Percentiles rank a stretch among this genome's conserved stretches.
These are phyloP conservation scores for Eutrema heterophyllum DNA, from an alignment of 345 rosid genomes.

Conservation along the genomic window DNA sequence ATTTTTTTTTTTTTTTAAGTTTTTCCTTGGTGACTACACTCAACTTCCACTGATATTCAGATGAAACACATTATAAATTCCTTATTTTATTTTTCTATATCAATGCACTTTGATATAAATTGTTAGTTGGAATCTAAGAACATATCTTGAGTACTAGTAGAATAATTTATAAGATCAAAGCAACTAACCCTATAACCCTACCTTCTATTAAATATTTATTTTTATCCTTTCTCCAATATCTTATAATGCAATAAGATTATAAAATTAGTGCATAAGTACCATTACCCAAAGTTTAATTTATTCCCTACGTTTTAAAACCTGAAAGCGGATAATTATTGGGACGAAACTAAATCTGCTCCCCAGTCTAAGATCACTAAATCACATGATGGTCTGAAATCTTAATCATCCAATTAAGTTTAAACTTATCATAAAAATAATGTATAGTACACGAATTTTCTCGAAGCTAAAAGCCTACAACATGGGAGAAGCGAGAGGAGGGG, in stretches of 20 bases:
- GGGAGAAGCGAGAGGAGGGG: conserved; percentile 25
- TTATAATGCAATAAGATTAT: not conserved
- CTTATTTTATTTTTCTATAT: too few species aligned
- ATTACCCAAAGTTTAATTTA: not conserved
- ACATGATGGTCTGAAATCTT: conserved; percentile 32
- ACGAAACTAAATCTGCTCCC: conserved; percentile 29
- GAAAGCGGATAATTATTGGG: conserved; percentile 18
- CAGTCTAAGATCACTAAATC: conserved; percentile 22
- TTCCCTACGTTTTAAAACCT: conserved; percentile 1
- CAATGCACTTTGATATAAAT: not conserved
- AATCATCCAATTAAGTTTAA: conserved; percentile 22
- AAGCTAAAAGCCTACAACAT: conserved; percentile 29
- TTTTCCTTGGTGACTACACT: not conserved
- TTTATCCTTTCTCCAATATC: not conserved
- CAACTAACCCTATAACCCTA: conserved; percentile 27
- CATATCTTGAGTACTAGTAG: not conserved
- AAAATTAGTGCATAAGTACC: conserved; percentile 8
- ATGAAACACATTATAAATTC: not conserved
- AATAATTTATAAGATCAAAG: conserved; percentile 10
- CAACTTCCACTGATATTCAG: not conserved
- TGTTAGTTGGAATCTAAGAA: conserved; percentile 25
- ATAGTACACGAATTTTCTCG: conserved; percentile 21
- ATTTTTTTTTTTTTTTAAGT: not conserved
- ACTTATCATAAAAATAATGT: not conserved
- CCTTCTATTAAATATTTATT: not conserved